phyloP scores from a whole-genome alignment of 2,329 filamentous ascomycete genomes.

The Talaromyces sp. region DNA sequence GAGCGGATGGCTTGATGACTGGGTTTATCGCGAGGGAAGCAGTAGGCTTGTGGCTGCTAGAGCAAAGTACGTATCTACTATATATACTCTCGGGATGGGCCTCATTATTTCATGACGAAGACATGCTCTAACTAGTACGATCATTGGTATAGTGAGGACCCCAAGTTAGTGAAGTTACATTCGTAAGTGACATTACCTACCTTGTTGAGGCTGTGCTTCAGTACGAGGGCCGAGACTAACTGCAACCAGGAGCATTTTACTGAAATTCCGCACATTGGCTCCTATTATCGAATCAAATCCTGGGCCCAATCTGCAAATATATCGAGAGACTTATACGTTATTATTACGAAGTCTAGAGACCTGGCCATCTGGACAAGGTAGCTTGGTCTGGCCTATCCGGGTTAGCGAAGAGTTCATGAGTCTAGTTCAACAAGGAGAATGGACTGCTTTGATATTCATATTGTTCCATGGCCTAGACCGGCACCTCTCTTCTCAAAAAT shows the following conservation, averaged over 20 bases:
- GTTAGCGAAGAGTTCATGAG: slow-evolving; percentile 8
- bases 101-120: too few relatives aligned
- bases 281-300: slow-evolving; percentile 1
- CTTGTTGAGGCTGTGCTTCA: not conserved
- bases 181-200: not conserved
- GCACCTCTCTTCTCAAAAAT: slow-evolving; percentile 12
- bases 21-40: slow-evolving; percentile 6
- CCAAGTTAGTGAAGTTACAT: slow-evolving; percentile 9
- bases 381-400: slow-evolving; percentile 11
- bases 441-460: slow-evolving; percentile 12
- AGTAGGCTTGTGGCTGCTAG: not conserved
- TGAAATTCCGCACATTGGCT: slow-evolving; percentile 8
- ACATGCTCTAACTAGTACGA: too few relatives aligned
- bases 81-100: too few relatives aligned
- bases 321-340: slow-evolving; percentile 7
- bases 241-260: slow-evolving; percentile 3
- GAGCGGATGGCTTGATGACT: slow-evolving; percentile 5
- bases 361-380: slow-evolving; percentile 11
- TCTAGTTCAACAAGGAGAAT: slow-evolving; percentile 10
- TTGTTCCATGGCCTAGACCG: slow-evolving; percentile 12
- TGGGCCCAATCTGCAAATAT: slow-evolving; percentile 3
- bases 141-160: slow-evolving; percentile 5
- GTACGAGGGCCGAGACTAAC: not conserved
- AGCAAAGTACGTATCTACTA: not conserved
- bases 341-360: slow-evolving; percentile 8